Evolutionary conservation across 345 rosid species (phyloP), one percentile per base, ranked within the genome.

Genomic region (Cardamine resedifolia): DNA sequence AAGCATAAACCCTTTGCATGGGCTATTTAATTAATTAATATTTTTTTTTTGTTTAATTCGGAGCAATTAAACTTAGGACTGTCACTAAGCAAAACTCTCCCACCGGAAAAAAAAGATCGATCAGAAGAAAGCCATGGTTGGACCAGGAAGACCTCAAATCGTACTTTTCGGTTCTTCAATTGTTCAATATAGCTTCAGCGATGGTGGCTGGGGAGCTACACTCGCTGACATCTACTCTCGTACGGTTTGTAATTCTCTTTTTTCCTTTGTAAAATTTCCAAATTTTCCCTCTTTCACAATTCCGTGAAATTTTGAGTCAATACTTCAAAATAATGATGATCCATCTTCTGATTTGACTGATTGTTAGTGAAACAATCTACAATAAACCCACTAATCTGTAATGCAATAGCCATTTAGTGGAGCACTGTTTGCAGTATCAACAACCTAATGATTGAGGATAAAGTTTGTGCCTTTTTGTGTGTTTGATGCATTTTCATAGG

Each of bases 131-230:
- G 79, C 64, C 43, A 93, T 94, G 98, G 90, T 85, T 61, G 97
- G 98, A 58, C 93, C 95, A 2, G 73, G 27, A 68, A 81, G 98
- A 74, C 98, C 97, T 45, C 89, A 85, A 74, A 84, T 91, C 64
- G 96, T 89, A 7, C 93, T 91, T n/a, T 94, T 93, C 27, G 98
- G 98, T 19, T 93, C 98, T 4, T 93, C 98, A 72, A 88, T 93
- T 24, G 98, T 90, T 72, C 95, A 94, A 71, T 79, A 72, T 34
- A 83, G 96, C 80, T 94, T 75, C 81, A 33, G 68, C 50, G 34
- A 83, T 76, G 77, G 80, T 56, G 96, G 98, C 15, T 94, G 97
- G 98, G 97, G 92, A 31, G 79, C 97, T 15, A 76, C 85, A 68
- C 92, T 94, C 10, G 77, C 96, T 55, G 87, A 89, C 59, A 31